Evolutionary conservation across 148 eudicot species (phyloP), one percentile per base, ranked within the genome.

Genomic region (Bassia scoparia): DNA sequence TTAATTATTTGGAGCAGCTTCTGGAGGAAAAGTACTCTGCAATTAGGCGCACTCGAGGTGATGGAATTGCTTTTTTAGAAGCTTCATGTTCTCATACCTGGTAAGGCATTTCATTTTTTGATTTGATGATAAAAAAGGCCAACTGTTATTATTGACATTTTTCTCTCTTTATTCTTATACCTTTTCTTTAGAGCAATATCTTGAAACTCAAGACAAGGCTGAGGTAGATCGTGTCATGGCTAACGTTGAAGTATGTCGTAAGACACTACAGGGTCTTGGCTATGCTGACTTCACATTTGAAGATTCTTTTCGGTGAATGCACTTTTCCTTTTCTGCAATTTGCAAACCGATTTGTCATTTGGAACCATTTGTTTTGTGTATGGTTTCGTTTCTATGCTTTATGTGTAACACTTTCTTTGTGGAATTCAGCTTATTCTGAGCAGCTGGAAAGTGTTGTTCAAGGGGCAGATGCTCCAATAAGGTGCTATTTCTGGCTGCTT

Each of bases 51-150:
- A 86, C 96, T 11, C 78, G 91, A n/a, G 97, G 98, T 67, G 98
- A 95, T 84, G 98, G 98, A 59, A 95, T 67, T 95, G 97, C 81
- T 95, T 95, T 79, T 95, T 95, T 60, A 90, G 98, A 72, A 82
- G 96, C 78, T 95, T 95, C 82, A 95, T 95, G 98, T 86, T 95
- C 80, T 89, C 97, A 21, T 95, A 88, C 82, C 85, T 95, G 83
- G 98, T 95, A 81, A 64, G 85, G 73, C 41, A 44, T 14, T 29
- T 41, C 33, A 33, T 58, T 71, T 23, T 29, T 1, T 23, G 20
- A 64, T 50, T 17, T 33, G 50, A 60, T 43, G 29, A 44, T 38
- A 11, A 37, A 24, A n/a, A 34, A 23, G 14, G 20, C 31, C 0
- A 34, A 35, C n/a, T 46, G 27, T 52, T 33, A 41, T 35, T 50